Evolutionary conservation across 345 rosid genomes (phyloP), one percentile per base, ranked within the genome.

Genomic region (Adansonia digitata): DNA sequence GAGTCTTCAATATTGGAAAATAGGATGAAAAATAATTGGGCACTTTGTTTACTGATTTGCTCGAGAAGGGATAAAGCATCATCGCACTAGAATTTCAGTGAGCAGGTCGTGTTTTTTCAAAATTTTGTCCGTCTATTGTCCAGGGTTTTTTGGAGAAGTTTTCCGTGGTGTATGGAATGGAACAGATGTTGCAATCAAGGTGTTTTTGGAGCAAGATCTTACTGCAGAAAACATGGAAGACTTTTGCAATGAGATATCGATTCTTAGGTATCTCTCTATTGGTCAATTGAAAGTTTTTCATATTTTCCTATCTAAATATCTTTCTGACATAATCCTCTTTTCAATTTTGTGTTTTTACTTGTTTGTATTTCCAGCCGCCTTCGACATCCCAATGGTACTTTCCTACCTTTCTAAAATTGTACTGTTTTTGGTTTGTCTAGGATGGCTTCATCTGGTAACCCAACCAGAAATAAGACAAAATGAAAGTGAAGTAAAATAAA

Each of bases 141-240:
- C 73, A 93, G 99, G 99, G 61, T 93, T 89, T 80, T 95, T 93
- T 1, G 99, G 99, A 43, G 97, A 95, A 88, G 99, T 95, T 51
- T 95, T 95, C 72, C 97, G 94, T 67, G 98, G 98, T 51, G 64
- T 90, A 66, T 95, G 99, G 99, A 95, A 91, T 77, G 99, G 99
- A 77, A 96, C 99, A 40, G 97, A 96, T 39, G 98, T 96, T 8
- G 99, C 98, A 37, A 90, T 91, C 82, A 95, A 95, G 87, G 89
- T 90, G 79, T 90, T 95, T 78, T 85, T 95, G 75, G 98, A 92
- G 88, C 98, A 95, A 80, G 97, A 95, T 87, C 86, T 95, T 55
- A 95, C 98, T 59, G 89, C 91, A 42, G 53, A 56, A 56, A 56
- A 26, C 34, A 26, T 26, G 61, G 61, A 56, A 56, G 31, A 24